phyloP scores from a whole-genome alignment of 1,284 basidiomycete genomes.

The Anthracocystis setariae region DNA sequence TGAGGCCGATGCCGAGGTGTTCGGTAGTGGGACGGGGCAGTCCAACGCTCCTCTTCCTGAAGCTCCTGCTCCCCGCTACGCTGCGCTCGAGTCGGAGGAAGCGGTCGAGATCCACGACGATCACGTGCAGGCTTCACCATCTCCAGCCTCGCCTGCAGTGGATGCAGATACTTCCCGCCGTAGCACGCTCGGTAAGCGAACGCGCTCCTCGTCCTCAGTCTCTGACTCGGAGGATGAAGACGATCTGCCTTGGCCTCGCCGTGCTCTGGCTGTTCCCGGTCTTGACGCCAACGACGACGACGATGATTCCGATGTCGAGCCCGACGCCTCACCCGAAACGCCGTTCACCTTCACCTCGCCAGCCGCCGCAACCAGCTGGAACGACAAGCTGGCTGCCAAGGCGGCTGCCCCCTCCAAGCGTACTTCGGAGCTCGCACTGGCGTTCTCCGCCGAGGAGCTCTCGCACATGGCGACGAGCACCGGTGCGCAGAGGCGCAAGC shows the following conservation, averaged over 20 bases:
- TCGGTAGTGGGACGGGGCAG: slow-evolving; percentile 45
- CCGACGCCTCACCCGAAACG: background rate
- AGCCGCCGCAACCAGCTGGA: slow-evolving; percentile 9
- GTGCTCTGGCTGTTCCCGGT: slow-evolving; percentile 14
- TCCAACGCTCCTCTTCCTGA: slow-evolving; percentile 6
- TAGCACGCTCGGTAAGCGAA: slow-evolving; percentile 39
- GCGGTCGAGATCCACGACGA: slow-evolving; percentile 27
- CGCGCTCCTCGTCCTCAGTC: slow-evolving; percentile 18
- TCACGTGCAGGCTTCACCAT: slow-evolving; percentile 2
- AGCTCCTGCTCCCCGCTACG: slow-evolving; percentile 21
- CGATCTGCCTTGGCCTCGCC: slow-evolving; percentile 2
- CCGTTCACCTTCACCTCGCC: background rate
- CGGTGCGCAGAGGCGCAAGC: slow-evolving; percentile 19
- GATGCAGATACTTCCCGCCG: slow-evolving; percentile 24
- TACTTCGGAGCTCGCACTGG: slow-evolving; percentile 27
- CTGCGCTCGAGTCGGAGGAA: slow-evolving; percentile 1
- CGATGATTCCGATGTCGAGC: slow-evolving; percentile 5
- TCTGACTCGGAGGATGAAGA: slow-evolving; percentile 20
- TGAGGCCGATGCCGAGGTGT: slow-evolving; percentile 63
- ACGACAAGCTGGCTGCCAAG: slow-evolving; percentile 30
- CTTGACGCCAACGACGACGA: slow-evolving; percentile 9
- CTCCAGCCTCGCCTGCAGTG: background rate
- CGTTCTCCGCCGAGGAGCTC: slow-evolving; percentile 39
- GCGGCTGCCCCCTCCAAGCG: slow-evolving; percentile 10
- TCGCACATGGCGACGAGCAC: slow-evolving; percentile 24